phyloP scores from a whole-genome alignment of 345 rosid species.

The Lumnitzera littorea region DNA sequence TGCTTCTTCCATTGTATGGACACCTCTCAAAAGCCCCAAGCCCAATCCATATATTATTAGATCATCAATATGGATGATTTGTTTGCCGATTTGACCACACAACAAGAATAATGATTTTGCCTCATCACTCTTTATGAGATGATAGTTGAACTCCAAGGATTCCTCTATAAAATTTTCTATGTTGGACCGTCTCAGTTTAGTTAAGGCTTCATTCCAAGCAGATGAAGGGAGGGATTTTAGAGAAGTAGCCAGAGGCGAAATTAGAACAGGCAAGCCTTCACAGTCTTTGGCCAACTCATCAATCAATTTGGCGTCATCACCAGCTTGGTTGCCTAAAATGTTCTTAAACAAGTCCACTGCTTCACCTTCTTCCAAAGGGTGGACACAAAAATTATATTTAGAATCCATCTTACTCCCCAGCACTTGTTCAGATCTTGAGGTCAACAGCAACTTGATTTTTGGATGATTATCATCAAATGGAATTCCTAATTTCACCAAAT shows the following conservation, averaged over 20 bases:
- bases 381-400: neutral
- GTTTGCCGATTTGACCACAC: constrained; percentile 7
- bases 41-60: constrained; percentile 23
- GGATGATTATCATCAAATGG: too few relatives aligned
- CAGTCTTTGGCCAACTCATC: constrained; percentile 6
- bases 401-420: too few relatives aligned
- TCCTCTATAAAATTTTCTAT: neutral
- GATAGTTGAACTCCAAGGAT: neutral
- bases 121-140: neutral
- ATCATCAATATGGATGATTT: neutral
- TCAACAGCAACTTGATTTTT: too few relatives aligned
- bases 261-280: constrained; percentile 16
- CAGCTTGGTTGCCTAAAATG: neutral
- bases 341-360: constrained; percentile 17
- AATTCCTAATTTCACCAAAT: too few relatives aligned
- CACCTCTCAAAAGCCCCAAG: constrained; percentile 10
- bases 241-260: constrained; percentile 1
- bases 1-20: neutral
- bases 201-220: neutral
- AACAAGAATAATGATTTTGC: constrained; percentile 1
- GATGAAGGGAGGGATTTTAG: rapidly evolving
- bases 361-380: constrained; percentile 8
- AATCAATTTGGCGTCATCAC: neutral
- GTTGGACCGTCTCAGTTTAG: neutral
- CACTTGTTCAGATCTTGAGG: too few relatives aligned